These are phyloP conservation scores for Nemania abortiva DNA, from an alignment of 2,329 filamentous ascomycete species.

Conservation along the genomic window DNA sequence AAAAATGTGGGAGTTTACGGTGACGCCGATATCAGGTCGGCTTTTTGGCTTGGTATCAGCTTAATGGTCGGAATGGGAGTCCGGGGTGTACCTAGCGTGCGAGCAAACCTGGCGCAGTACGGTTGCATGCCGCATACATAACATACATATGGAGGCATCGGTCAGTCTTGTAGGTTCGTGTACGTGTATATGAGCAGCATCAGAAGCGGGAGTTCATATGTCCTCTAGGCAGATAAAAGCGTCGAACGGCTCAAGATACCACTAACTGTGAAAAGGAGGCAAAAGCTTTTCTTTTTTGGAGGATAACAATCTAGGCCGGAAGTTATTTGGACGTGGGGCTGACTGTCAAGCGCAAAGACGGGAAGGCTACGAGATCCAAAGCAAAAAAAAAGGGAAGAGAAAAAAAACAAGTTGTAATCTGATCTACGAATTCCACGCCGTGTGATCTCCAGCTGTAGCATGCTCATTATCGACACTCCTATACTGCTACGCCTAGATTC, in stretches of 20 bases:
- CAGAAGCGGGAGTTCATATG: neutral
- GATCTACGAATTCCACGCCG: neutral
- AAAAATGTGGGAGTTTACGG: slow-evolving; percentile 23
- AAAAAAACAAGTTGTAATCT: neutral
- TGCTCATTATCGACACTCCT: neutral
- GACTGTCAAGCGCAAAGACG: neutral
- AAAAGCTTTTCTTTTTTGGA: neutral
- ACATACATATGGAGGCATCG: slow-evolving; percentile 20
- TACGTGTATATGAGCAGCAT: slow-evolving; percentile 26
- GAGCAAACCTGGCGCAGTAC: slow-evolving; percentile 2
- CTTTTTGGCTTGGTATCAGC: slow-evolving; percentile 11
- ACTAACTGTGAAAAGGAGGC: neutral
- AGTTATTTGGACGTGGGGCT: neutral
- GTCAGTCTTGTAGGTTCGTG: slow-evolving; percentile 20
- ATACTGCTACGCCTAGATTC: neutral
- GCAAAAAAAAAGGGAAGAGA: neutral
- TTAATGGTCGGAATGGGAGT: slow-evolving; percentile 26
- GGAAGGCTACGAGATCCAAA: neutral
- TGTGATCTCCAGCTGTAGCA: neutral
- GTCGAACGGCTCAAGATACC: slow-evolving; percentile 8
- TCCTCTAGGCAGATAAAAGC: neutral
- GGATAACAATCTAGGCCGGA: neutral
- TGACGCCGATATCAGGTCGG: neutral
- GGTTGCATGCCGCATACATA: slow-evolving; percentile 24
- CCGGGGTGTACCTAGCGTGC: slow-evolving; percentile 15